Percentiles rank a stretch among this genome's conserved stretches.
These are phyloP conservation scores for Fomitopsis pulvina DNA, from an alignment of 768 basidiomycete genomes.

Conservation along the genomic window DNA sequence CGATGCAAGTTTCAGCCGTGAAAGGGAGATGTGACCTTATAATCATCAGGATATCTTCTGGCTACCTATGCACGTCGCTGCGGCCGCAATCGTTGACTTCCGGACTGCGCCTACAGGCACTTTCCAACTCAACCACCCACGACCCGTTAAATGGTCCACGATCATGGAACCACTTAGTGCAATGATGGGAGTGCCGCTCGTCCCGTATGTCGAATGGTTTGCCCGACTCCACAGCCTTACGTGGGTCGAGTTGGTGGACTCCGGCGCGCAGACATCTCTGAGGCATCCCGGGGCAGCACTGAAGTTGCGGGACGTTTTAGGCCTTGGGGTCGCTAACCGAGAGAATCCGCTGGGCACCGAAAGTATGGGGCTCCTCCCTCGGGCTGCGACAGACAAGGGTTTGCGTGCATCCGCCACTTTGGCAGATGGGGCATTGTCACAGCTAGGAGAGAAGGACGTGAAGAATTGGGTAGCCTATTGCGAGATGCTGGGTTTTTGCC, in stretches of 20 bases:
- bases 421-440: not conserved
- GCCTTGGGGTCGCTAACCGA: no score
- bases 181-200: no score
- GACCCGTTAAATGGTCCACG: no score
- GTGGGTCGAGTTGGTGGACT: not conserved
- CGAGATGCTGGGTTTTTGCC: not conserved
- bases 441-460: not conserved
- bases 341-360: no score
- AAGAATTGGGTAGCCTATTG: not conserved
- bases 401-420: slow-evolving; percentile 1
- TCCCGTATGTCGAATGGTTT: slow-evolving; percentile 32
- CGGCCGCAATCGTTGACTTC: slow-evolving; percentile 26
- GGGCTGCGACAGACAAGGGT: slow-evolving; percentile 2
- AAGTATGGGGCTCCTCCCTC: not conserved
- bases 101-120: slow-evolving; percentile 14
- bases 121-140: no score
- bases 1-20: no score
- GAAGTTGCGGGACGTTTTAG: no score
- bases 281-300: no score
- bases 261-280: no score
- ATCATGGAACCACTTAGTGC: no score
- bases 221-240: slow-evolving; percentile 10
- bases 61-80: slow-evolving; percentile 37
- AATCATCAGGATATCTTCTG: slow-evolving; percentile 35
- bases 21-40: not conserved